phyloP scores from a whole-genome alignment of 2,329 filamentous ascomycete genomes.

The Scortechinia acanthostroma region DNA sequence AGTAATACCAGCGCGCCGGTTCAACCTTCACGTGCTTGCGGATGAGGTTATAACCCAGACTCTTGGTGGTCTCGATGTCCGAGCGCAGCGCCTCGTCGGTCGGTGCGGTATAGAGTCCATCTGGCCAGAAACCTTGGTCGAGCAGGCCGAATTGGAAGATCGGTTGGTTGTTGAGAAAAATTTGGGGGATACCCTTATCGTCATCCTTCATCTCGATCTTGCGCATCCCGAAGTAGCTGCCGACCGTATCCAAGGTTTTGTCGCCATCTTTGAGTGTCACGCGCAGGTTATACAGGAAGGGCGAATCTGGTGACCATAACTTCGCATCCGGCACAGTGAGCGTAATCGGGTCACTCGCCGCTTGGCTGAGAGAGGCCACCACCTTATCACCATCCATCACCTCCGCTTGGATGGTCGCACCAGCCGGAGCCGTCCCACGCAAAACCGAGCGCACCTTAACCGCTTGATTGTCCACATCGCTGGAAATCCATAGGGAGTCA shows the following conservation, averaged over 20 bases:
- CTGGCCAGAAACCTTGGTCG: constrained; percentile 59
- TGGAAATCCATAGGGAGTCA: constrained; percentile 48
- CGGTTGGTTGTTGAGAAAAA: constrained; percentile 48
- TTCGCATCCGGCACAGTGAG: too few species aligned
- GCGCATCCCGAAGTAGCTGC: constrained; percentile 54
- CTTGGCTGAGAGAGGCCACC: too few species aligned
- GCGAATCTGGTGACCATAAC: constrained; percentile 55
- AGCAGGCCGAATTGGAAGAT: constrained; percentile 53
- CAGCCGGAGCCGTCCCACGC: too few species aligned
- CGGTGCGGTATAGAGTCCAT: constrained; percentile 51
- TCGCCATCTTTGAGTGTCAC: constrained; percentile 39
- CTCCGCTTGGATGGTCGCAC: background rate
- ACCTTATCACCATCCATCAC: constrained; percentile 9
- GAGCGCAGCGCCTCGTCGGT: constrained; percentile 30
- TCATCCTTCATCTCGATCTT: constrained; percentile 48
- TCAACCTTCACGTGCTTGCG: constrained; percentile 61
- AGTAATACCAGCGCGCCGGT: constrained; percentile 52
- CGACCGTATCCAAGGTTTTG: constrained; percentile 39
- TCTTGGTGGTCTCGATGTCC: constrained; percentile 48
- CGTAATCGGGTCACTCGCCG: too few species aligned
- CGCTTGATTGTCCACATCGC: constrained; percentile 46
- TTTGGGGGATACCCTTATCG: too few species aligned
- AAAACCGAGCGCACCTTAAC: constrained; percentile 37
- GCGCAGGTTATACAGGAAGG: constrained; percentile 43
- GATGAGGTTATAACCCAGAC: constrained; percentile 59